Conservation (phyloP, 192 early-diverging fungal genomes). For the Pilaira anomala region DNA sequence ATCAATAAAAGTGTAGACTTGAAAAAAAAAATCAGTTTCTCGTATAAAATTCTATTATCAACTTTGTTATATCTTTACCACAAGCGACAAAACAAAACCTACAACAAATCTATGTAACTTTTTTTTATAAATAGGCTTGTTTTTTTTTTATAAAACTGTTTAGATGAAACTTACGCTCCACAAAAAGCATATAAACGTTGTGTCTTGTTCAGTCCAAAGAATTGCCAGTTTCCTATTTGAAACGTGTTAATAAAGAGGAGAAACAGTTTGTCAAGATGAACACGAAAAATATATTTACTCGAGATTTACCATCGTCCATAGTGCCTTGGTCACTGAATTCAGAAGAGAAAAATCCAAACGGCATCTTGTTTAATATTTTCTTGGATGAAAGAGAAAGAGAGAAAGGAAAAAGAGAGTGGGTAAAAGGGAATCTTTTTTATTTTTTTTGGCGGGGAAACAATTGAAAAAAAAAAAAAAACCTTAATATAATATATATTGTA, state of each 20-base stretch:
- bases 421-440: not conserved
- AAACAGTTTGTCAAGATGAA: not conserved
- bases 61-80: constrained; percentile 45
- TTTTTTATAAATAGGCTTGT: not conserved
- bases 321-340: constrained; percentile 42
- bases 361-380: constrained; percentile 18
- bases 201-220: constrained; percentile 52
- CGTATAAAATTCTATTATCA: not conserved
- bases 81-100: constrained; percentile 75
- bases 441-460: too few species aligned
- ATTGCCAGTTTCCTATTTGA: constrained; percentile 33
- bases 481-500: too few species aligned
- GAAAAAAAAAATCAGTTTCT: constrained; percentile 2
- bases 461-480: too few species aligned
- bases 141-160: not conserved
- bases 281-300: too few species aligned
- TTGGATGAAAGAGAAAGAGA: not conserved
- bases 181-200: constrained; percentile 82
- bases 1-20: constrained; percentile 60
- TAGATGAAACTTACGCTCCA: constrained; percentile 41
- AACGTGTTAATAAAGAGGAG: not conserved
- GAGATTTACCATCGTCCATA: constrained; percentile 49
- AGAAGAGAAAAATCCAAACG: constrained; percentile 37
- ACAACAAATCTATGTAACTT: constrained; percentile 68
- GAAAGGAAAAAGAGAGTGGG: not conserved